These are phyloP conservation scores for Eutrema japonicum DNA, from an alignment of 345 rosid species.

Conservation along the genomic window DNA sequence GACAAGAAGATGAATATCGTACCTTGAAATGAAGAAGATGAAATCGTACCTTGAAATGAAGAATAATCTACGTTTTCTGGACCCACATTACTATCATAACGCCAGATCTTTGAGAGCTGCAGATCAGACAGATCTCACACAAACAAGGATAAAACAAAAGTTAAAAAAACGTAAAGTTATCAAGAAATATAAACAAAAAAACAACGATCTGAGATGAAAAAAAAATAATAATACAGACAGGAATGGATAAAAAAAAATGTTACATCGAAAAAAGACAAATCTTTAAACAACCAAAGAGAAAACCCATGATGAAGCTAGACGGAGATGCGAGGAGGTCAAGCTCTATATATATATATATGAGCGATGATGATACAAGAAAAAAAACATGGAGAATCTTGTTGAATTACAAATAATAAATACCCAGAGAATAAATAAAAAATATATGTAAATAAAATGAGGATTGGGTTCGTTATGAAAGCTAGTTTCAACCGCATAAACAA, in stretches of 20 bases:
- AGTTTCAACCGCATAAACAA: neutral
- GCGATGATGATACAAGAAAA: slow-evolving; percentile 12
- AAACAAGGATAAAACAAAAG: neutral
- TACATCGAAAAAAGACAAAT: neutral
- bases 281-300: slow-evolving; percentile 8
- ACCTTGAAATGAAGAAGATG: slow-evolving; percentile 45
- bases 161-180: neutral
- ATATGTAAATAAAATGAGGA: slow-evolving; percentile 8
- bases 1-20: slow-evolving; percentile 25
- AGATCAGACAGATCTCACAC: slow-evolving; percentile 12
- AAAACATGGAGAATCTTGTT: slow-evolving; percentile 17
- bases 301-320: slow-evolving; percentile 24
- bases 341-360: neutral
- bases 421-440: neutral
- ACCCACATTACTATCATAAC: slow-evolving; percentile 54
- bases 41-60: slow-evolving; percentile 43
- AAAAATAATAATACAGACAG: neutral
- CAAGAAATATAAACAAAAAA: neutral
- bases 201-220: neutral
- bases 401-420: neutral
- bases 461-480: slow-evolving; percentile 20
- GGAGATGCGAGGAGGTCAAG: no score
- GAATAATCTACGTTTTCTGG: slow-evolving; percentile 50
- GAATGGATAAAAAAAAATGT: slow-evolving; percentile 20
- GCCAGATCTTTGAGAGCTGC: slow-evolving; percentile 46